phyloP scores from a whole-genome alignment of 2,329 filamentous ascomycete genomes.

The Fusarium compactum region DNA sequence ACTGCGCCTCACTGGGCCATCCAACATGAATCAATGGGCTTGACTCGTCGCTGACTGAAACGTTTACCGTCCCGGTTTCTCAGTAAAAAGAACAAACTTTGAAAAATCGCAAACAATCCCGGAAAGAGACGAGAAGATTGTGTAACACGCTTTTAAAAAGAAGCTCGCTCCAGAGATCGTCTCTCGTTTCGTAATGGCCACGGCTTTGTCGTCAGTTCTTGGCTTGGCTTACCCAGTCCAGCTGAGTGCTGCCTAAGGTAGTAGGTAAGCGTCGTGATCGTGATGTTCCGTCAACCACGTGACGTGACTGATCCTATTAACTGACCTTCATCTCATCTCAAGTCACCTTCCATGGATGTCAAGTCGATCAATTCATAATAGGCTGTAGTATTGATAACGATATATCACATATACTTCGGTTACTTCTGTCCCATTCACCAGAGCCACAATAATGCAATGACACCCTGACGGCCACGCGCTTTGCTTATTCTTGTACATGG shows the following conservation, averaged over 20 bases:
- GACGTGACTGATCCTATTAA: slow-evolving; percentile 34
- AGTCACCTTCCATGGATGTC: not conserved
- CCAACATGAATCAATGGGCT: slow-evolving; percentile 16
- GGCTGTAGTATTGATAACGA: not conserved
- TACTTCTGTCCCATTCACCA: not conserved
- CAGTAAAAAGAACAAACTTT: slow-evolving; percentile 4
- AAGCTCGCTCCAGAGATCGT: slow-evolving; percentile 4
- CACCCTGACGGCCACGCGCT: not conserved
- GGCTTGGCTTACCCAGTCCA: slow-evolving; percentile 37
- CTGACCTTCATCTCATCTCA: not conserved
- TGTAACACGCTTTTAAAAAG: slow-evolving; percentile 19
- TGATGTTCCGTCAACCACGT: slow-evolving; percentile 28
- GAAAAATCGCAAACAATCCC: not conserved
- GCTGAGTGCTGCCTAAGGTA: slow-evolving; percentile 45
- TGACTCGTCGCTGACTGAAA: slow-evolving; percentile 21
- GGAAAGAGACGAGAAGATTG: not conserved
- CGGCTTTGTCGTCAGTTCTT: slow-evolving; percentile 35
- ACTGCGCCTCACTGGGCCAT: slow-evolving; percentile 30
- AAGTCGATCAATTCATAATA: slow-evolving; percentile 3
- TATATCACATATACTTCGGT: not conserved
- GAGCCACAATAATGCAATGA: not conserved
- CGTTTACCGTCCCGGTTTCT: slow-evolving; percentile 27
- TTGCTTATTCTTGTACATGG: slow-evolving; percentile 12
- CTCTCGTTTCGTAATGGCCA: slow-evolving; percentile 22
- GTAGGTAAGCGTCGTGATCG: slow-evolving; percentile 38